A percentile compares a stretch with the other conserved stretches of the same genome.
phyloP scores from a whole-genome alignment of 441 rosid species.

The Brassica hybrid region DNA sequence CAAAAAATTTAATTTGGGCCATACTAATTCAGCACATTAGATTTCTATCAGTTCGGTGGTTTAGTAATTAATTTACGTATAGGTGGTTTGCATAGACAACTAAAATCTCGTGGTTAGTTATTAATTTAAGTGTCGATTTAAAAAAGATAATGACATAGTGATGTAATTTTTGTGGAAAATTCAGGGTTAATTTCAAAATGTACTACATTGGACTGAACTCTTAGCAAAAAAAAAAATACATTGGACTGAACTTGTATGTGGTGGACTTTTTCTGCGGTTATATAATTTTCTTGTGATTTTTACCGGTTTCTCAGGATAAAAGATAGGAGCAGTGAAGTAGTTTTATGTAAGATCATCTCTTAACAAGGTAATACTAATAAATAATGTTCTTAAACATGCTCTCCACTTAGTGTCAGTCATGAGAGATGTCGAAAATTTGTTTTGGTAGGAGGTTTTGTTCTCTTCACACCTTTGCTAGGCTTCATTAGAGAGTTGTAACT shows the following conservation, averaged over 20 bases:
- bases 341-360: conserved; percentile 46
- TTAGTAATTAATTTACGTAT: too few species aligned
- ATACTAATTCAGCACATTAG: too few species aligned
- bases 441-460: conserved; percentile 2
- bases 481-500: conserved; percentile 17
- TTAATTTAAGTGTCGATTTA: too few species aligned
- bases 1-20: too few species aligned
- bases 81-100: too few species aligned
- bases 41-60: too few species aligned
- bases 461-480: background rate
- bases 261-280: background rate
- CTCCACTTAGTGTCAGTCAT: background rate
- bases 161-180: too few species aligned
- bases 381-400: background rate
- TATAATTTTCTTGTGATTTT: conserved; percentile 12
- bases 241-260: background rate
- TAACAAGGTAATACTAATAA: conserved; percentile 39
- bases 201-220: too few species aligned
- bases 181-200: too few species aligned
- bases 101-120: too few species aligned
- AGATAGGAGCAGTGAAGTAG: conserved; percentile 55
- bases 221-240: background rate
- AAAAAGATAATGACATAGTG: too few species aligned
- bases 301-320: conserved; percentile 46
- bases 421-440: background rate